Base-by-base conservation (phyloP, 192 early-diverging fungal genomes). In the Coemansia sp. region DNA sequence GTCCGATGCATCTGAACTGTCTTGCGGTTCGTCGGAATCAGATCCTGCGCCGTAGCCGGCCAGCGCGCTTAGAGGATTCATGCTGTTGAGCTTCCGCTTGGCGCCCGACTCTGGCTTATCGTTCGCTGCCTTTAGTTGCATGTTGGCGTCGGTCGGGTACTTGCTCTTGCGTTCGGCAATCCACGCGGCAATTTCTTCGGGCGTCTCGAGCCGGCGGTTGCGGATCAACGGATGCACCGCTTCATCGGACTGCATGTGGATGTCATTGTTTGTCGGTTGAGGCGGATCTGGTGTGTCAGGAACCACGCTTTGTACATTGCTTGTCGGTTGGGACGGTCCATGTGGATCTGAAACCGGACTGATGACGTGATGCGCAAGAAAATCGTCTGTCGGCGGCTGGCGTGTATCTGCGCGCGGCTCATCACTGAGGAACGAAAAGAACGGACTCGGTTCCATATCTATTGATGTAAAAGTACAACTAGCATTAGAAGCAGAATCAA, bases 181-280 rank as follows among this genome's bases (percentile, higher is more conserved):
- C 91, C 92, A 95, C n/a, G 86, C 78, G 2, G 71, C 88, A 32
- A 94, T 87, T 32, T 89, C 90, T 57, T 93, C 92, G 23, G 85
- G 83, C 24, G 86, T 86, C 9, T 86, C 74, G 5, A 89, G 71
- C 8, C 61, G 50, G 16, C 71, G 67, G 54, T 54, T 66, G 48
- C 71, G 71, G 54, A 80, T 80, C 60, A 80, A 57, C 54, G 77
- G 77, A 27, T 80, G 77, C 10, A 80, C 61, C 54, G 39, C 23
- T 16, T 58, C 57, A 20, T 32, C 6, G 19, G 58, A 43, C 23
- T 35, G 57, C 54, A 9, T 26, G 32, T 32, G 32, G 32, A 9
- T 32, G 8, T 32, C 32, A 32, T 32, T 32, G 32, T 32, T 8
- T 32, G 29, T 32, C 8, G 7, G 32, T 32, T 32, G 32, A 32